These are phyloP conservation scores for Vinca minor DNA, from an alignment of 257 asterid genomes.

Conservation along the genomic window DNA sequence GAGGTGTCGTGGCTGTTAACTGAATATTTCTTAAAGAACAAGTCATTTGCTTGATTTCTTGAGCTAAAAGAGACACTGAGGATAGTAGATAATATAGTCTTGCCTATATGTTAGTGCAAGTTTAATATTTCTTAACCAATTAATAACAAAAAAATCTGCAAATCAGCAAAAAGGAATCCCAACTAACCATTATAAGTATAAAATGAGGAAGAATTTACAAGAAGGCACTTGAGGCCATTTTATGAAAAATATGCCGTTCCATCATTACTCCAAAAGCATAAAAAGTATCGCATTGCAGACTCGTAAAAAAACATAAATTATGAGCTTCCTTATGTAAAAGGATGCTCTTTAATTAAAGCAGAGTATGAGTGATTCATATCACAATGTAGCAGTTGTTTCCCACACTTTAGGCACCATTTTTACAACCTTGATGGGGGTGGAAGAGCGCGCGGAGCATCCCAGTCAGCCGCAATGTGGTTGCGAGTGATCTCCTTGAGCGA, in stretches of 20 bases:
- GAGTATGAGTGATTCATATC: conserved; percentile 12
- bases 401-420: conserved; percentile 11
- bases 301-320: conserved; percentile 23
- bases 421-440: conserved; percentile 55
- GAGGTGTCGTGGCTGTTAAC: too few species aligned
- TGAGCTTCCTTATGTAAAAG: conserved; percentile 10
- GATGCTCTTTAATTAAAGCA: conserved; percentile 21
- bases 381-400: background rate
- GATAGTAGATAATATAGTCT: too few species aligned
- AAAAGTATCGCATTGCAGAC: conserved; percentile 4
- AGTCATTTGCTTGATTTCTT: too few species aligned
- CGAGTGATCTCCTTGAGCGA: conserved; percentile 75
- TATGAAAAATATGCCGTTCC: too few species aligned
- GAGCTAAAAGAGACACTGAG: too few species aligned
- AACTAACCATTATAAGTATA: too few species aligned
- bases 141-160: too few species aligned
- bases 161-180: too few species aligned
- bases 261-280: too few species aligned
- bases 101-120: too few species aligned
- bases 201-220: conserved; percentile 19
- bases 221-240: conserved; percentile 15
- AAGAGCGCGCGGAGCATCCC: conserved; percentile 61
- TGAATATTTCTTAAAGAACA: too few species aligned
- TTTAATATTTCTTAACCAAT: too few species aligned
- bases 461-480: conserved; percentile 59